Evolutionary conservation across 208 protist species (phyloP).

Genomic region (Wallacemonas sp.): DNA sequence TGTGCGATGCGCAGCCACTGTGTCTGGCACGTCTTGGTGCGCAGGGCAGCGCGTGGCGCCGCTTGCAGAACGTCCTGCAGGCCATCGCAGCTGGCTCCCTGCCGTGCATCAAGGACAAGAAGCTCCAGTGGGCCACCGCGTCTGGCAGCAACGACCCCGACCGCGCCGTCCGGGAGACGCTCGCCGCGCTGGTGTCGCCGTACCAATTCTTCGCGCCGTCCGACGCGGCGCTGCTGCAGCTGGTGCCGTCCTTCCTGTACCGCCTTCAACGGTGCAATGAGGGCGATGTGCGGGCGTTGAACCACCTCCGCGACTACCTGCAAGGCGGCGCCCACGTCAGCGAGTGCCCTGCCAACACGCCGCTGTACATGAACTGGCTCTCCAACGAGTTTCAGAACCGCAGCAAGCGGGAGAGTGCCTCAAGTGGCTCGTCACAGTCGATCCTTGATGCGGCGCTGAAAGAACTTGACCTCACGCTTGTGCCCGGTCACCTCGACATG

Average conservation of each 20-base stretch:
- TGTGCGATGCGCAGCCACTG: constrained; percentile 37
- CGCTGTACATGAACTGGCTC: constrained; percentile 16
- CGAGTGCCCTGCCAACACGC: constrained; percentile 5
- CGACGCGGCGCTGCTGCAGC: constrained; percentile 20
- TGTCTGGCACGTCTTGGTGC: constrained; percentile 50
- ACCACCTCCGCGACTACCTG: constrained; percentile 33
- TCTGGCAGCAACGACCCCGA: constrained; percentile 25
- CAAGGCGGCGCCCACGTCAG: background rate
- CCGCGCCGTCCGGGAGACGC: constrained; percentile 20
- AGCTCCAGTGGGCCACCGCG: constrained; percentile 36
- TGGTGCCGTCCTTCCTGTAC: constrained; percentile 68
- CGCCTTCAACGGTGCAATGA: constrained; percentile 59
- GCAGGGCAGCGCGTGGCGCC: constrained; percentile 36
- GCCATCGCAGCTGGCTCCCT: constrained; percentile 34
- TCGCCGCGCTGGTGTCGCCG: constrained; percentile 41
- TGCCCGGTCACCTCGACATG: constrained; percentile 5
- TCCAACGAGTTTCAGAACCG: constrained; percentile 15
- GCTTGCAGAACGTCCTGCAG: constrained; percentile 31
- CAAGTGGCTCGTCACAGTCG: background rate
- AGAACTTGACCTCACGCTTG: background rate
- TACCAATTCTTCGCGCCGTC: constrained; percentile 28
- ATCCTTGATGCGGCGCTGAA: constrained; percentile 4
- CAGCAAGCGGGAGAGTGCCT: background rate
- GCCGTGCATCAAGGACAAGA: constrained; percentile 33
- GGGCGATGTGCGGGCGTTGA: constrained; percentile 40